Base-by-base conservation (phyloP, 2,329 filamentous ascomycete genomes). In the Aspergillus ustus region DNA sequence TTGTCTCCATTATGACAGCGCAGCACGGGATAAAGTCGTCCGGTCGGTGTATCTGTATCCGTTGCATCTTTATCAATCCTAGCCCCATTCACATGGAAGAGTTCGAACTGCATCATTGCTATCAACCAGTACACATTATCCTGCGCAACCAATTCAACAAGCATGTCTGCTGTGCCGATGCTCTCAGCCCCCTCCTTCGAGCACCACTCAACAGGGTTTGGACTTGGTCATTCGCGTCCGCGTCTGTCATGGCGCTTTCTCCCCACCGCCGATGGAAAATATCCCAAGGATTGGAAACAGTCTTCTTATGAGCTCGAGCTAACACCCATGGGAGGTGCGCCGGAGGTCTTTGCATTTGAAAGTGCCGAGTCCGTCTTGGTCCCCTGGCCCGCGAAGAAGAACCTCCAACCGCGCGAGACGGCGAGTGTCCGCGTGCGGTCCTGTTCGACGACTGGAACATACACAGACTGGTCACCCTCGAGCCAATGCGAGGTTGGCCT, bases 181-280 rank as follows among this genome's bases (percentile, higher is more conserved):
- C 25, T 25, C 25, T 25, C 25, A 25, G 25, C 25, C 3, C 25
- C 25, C 25, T 25, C 25, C 34, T 19, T 58, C 17, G 58, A 60
- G 46, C 58, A 60, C 6, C 58, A 60, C 28, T 17, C 25, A 7
- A 65, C 61, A 9, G 71, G 71, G 4, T 65, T 73, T 22, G 70
- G 68, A 19, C 66, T 73, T 19, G 67, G 64, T 6, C 57, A 52
- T 19, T 51, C 66, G 5, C 53, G 53, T 1, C 71, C 70, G 25
- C 69, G 71, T 28, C 57, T 72, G 13, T 73, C 71, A n/a, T 74
- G 71, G 70, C 62, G 64, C 6, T 73, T 71, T 51, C 57, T 63
- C 2, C 19, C 40, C 34, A 19, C 50, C 51, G 48, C 11, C 9
- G 51, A 29, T 20, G 50, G 13, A 43, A 59, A n/a, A 37, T 46